Evolutionary conservation across 139 green algal species (phyloP).

Genomic region (Deuterostichococcus epilithicus): DNA sequence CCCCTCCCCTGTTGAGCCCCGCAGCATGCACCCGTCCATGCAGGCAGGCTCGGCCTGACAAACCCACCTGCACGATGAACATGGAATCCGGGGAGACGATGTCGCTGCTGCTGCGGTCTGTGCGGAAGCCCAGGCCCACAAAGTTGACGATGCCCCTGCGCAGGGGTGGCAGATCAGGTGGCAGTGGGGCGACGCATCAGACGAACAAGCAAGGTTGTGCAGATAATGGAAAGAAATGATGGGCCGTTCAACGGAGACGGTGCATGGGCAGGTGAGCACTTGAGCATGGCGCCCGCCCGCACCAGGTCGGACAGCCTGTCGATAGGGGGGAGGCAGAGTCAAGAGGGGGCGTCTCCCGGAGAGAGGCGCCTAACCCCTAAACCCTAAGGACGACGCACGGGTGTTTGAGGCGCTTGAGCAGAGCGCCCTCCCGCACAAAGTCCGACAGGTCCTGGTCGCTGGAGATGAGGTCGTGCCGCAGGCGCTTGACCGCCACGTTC

Average conservation of each 20-base stretch:
- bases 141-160: constrained; percentile 28
- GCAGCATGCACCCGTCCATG: no score
- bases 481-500: constrained; percentile 58
- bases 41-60: no score
- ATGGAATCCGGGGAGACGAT: constrained; percentile 27
- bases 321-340: no score
- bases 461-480: constrained; percentile 58
- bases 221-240: no score
- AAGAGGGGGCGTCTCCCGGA: neutral
- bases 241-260: neutral
- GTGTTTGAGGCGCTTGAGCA: constrained; percentile 53
- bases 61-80: constrained; percentile 33
- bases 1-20: no score
- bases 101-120: neutral
- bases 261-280: neutral
- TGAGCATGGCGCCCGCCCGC: no score
- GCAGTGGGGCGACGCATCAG: no score
- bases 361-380: neutral
- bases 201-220: no score
- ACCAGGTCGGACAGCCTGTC: no score
- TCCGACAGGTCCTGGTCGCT: constrained; percentile 51
- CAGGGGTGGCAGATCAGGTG: neutral
- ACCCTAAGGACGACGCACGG: neutral
- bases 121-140: constrained; percentile 9
- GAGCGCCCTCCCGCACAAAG: constrained; percentile 61